These are phyloP conservation scores for Globomyces sp. DNA, from an alignment of 371 early-diverging fungal genomes.

Conservation along the genomic window DNA sequence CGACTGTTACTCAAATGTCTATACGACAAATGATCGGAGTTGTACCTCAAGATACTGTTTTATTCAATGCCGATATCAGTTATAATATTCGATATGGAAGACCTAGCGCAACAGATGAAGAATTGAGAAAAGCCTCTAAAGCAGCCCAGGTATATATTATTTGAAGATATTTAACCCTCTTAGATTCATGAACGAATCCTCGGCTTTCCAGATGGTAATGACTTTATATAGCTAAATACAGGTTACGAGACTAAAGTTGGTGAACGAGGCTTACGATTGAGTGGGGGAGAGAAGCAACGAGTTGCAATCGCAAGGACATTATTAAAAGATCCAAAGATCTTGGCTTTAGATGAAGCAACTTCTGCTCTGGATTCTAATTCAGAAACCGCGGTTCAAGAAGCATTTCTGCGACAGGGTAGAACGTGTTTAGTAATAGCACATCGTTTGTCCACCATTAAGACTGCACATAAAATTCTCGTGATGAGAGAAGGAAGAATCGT, in stretches of 20 bases:
- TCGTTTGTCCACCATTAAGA: constrained; percentile 52
- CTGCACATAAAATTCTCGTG: constrained; percentile 40
- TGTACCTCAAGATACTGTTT: constrained; percentile 87
- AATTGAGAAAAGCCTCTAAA: constrained; percentile 64
- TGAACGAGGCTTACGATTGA: constrained; percentile 72
- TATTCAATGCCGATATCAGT: constrained; percentile 77
- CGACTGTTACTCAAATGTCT: neutral
- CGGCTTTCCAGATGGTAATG: too few relatives aligned
- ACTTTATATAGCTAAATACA: constrained; percentile 16
- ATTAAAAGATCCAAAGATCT: constrained; percentile 30
- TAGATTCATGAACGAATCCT: too few relatives aligned
- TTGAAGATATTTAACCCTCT: constrained; percentile 58
- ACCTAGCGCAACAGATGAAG: constrained; percentile 54
- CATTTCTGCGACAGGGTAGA: constrained; percentile 67
- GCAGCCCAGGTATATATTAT: constrained; percentile 78
- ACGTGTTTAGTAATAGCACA: constrained; percentile 93
- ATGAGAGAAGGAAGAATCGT: constrained; percentile 35
- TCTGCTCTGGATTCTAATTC: constrained; percentile 61
- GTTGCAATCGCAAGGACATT: constrained; percentile 37
- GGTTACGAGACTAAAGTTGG: constrained; percentile 83
- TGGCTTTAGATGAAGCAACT: constrained; percentile 49
- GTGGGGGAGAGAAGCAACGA: constrained; percentile 89
- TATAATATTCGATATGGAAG: constrained; percentile 69
- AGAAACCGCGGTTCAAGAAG: constrained; percentile 74
- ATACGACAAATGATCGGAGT: constrained; percentile 66